Percentiles rank a stretch among this genome's conserved stretches.
These are phyloP conservation scores for Arthrobotrys iridis DNA, from an alignment of 2,329 filamentous ascomycete species.

Conservation along the genomic window DNA sequence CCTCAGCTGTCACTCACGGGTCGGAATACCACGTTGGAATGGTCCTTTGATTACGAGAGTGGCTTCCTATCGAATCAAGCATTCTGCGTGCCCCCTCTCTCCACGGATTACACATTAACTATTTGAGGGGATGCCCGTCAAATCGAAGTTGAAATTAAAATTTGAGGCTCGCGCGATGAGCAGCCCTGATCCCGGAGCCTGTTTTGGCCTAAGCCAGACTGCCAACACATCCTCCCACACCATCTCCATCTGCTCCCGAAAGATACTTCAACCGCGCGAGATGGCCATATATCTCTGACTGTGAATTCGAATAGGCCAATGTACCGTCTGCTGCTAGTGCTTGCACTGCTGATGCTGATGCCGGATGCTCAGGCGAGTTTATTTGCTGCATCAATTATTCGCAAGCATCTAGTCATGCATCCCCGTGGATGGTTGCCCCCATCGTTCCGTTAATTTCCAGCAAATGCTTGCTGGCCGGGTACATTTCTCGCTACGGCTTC, in stretches of 20 bases:
- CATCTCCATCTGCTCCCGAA: constrained; percentile 18
- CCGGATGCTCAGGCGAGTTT: constrained; percentile 48
- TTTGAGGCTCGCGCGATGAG: constrained; percentile 55
- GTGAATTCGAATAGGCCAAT: constrained; percentile 12
- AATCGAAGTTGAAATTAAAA: constrained; percentile 49
- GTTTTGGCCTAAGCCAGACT: constrained; percentile 40
- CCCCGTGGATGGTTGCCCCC: constrained; percentile 35
- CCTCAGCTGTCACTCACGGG: constrained; percentile 2
- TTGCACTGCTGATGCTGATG: constrained; percentile 9
- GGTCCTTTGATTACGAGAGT: constrained; percentile 30
- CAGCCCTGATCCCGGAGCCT: constrained; percentile 53
- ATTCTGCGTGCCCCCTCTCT: constrained; percentile 8
- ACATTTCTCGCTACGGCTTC: constrained; percentile 52
- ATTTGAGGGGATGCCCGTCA: constrained; percentile 32
- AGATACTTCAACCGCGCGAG: constrained; percentile 16
- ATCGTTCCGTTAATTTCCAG: constrained; percentile 52
- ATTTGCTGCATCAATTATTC: constrained; percentile 48
- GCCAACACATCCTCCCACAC: constrained; percentile 54
- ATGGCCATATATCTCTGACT: constrained; percentile 39
- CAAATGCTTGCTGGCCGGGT: constrained; percentile 43
- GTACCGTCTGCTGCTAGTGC: constrained; percentile 18
- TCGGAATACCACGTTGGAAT: constrained; percentile 7
- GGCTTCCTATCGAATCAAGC: constrained; percentile 20
- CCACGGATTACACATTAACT: constrained; percentile 10
- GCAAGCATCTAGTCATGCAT: constrained; percentile 28